Evolutionary conservation across 2,329 filamentous ascomycete species (phyloP).

Genomic region (Hypoxylon sp.): DNA sequence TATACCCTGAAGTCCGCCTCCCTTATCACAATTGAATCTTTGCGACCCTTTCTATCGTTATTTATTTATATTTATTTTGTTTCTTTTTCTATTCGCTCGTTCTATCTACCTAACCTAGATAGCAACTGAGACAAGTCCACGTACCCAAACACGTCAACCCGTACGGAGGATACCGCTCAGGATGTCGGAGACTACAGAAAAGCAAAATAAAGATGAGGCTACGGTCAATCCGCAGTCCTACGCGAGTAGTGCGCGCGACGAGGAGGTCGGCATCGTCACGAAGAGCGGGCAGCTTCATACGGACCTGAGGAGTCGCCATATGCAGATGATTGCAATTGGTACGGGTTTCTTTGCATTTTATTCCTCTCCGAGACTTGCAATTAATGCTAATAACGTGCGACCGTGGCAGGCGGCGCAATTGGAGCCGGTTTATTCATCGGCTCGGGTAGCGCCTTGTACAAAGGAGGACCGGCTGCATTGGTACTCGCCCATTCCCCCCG

Average conservation of each 20-base stretch:
- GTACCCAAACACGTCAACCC: conserved; percentile 9
- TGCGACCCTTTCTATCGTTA: background rate
- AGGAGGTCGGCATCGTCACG: conserved; percentile 57
- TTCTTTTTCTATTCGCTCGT: conserved; percentile 4
- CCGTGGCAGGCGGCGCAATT: conserved; percentile 58
- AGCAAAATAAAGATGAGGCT: conserved; percentile 48
- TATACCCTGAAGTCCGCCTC: conserved; percentile 6
- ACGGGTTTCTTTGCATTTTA: conserved; percentile 29
- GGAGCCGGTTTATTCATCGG: conserved; percentile 78
- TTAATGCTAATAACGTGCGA: conserved; percentile 19
- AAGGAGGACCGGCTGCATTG: conserved; percentile 70
- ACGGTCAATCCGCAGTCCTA: conserved; percentile 41
- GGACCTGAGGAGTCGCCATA: conserved; percentile 58
- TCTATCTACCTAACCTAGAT: background rate
- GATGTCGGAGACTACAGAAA: conserved; percentile 50
- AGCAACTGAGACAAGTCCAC: conserved; percentile 7
- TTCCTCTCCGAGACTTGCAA: background rate
- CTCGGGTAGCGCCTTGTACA: conserved; percentile 71
- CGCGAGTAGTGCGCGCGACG: conserved; percentile 49
- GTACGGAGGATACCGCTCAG: conserved; percentile 19
- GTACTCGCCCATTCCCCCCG: conserved; percentile 46
- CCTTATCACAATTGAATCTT: background rate
- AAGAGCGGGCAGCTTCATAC: conserved; percentile 55
- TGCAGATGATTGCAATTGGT: conserved; percentile 66
- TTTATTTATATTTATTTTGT: background rate